Conservation (phyloP, 768 basidiomycete species). For the Daedaleopsis sinensis region DNA sequence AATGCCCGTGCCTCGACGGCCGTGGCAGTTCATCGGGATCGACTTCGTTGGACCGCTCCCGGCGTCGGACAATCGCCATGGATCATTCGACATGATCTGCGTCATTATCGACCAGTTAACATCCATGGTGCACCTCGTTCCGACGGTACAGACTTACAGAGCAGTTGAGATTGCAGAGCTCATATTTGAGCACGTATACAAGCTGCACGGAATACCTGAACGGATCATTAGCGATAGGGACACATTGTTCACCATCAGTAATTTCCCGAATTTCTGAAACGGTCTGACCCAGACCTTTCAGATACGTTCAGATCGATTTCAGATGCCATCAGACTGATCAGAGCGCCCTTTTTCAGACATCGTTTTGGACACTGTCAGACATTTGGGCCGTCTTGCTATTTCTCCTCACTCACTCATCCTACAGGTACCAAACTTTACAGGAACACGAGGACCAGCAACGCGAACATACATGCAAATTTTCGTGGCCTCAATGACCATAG, state of each 20-base stretch:
- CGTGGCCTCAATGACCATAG: too few relatives aligned
- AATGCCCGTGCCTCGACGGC: neutral
- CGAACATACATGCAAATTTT: too few relatives aligned
- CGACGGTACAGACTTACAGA: neutral
- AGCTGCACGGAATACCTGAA: constrained; percentile 41
- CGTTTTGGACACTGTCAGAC: too few relatives aligned
- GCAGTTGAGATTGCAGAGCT: constrained; percentile 36
- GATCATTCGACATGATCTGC: neutral
- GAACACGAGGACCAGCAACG: too few relatives aligned
- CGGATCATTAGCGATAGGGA: constrained; percentile 45
- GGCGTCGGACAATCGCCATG: neutral
- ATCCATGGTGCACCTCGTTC: neutral
- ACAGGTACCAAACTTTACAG: too few relatives aligned
- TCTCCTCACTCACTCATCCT: too few relatives aligned
- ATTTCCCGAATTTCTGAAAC: too few relatives aligned
- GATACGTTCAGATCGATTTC: too few relatives aligned
- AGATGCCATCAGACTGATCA: too few relatives aligned
- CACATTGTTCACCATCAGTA: constrained; percentile 45
- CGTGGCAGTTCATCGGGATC: neutral
- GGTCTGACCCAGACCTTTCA: too few relatives aligned
- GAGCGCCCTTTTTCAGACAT: too few relatives aligned
- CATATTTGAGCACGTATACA: constrained; percentile 38
- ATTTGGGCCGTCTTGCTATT: too few relatives aligned
- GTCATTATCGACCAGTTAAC: neutral
- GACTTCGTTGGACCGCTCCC: neutral